Conservation (phyloP, 2,329 filamentous ascomycete genomes). For the Trichoderma endophyticum region DNA sequence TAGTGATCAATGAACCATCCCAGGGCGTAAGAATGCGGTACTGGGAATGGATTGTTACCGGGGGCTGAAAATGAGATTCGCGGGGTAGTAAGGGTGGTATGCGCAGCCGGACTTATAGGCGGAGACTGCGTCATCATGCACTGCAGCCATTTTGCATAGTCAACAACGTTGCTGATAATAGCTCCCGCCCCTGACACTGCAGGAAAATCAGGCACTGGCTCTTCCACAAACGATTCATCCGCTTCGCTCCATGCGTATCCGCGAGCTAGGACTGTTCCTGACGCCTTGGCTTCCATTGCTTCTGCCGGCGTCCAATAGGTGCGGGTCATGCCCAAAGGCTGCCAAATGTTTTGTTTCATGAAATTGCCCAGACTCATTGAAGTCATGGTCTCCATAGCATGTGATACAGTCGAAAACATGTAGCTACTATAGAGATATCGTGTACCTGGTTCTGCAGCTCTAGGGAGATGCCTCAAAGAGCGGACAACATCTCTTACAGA, state of each 20-base stretch:
- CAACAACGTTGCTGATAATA: background rate
- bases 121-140: background rate
- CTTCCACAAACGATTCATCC: background rate
- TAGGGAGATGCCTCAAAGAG: background rate
- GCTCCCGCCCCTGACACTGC: background rate
- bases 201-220: background rate
- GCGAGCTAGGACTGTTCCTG: background rate
- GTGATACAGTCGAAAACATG: background rate
- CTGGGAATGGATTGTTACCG: background rate
- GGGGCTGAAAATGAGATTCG: background rate
- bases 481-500: background rate
- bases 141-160: background rate
- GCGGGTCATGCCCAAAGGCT: background rate
- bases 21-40: background rate
- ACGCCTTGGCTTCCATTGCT: background rate
- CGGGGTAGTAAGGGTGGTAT: background rate
- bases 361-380: background rate
- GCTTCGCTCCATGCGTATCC: background rate
- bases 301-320: background rate
- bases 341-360: background rate
- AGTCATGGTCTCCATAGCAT: background rate
- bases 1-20: background rate
- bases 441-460: background rate
- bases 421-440: background rate
- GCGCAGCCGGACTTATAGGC: background rate